Base-by-base conservation (phyloP, 2,329 filamentous ascomycete genomes). In the Colletotrichum spaethianum region DNA sequence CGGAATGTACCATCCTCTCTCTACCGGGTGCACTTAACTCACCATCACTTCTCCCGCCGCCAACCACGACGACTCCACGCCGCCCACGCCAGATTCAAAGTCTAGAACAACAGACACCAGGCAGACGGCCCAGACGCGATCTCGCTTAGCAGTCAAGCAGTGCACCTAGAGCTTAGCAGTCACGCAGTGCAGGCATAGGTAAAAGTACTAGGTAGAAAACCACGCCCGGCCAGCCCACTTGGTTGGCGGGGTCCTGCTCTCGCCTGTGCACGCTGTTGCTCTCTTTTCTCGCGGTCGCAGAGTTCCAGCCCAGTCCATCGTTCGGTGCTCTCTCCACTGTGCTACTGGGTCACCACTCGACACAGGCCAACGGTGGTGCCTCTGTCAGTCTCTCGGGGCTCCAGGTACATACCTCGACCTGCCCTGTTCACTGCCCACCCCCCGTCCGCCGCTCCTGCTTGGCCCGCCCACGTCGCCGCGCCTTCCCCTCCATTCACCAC, bases 241-340 rank as follows among this genome's bases (percentile, higher is more conserved):
- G 23, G 28, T 11, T 31, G 36, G 52, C n/a, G 33, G 55, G 33
- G 33, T 18, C 55, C 46, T 55, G 31, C 18, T 33, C 55, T 23
- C 23, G 20, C 44, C 46, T 55, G 5, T 52, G 44, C 64, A 42
- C 40, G 26, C 38, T 40, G 20, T 6, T 26, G n/a, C 14, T 48
- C n/a, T 23, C 52, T 55, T 55, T 56, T 26, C 53, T 38, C 31
- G n/a, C 33, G 12, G 33, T 36, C 18, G 52, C 23, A 50, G 48
- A 50, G 48, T 69, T 70, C 70, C 60, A 72, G 70, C 70, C 69
- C 69, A 55, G 69, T 48, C 70, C 52, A 70, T 70, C 53, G 26
- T 23, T 36, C 26, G 23, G n/a, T 55, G 48, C 23, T 18, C 61
- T 63, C 61, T n/a, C 57, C 57, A 60, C 57, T 60, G 20, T 57